Evolutionary conservation across 768 basidiomycete genomes (phyloP), one percentile per base, ranked within the genome.

Genomic region (Hygrophoropsis aurantiaca): DNA sequence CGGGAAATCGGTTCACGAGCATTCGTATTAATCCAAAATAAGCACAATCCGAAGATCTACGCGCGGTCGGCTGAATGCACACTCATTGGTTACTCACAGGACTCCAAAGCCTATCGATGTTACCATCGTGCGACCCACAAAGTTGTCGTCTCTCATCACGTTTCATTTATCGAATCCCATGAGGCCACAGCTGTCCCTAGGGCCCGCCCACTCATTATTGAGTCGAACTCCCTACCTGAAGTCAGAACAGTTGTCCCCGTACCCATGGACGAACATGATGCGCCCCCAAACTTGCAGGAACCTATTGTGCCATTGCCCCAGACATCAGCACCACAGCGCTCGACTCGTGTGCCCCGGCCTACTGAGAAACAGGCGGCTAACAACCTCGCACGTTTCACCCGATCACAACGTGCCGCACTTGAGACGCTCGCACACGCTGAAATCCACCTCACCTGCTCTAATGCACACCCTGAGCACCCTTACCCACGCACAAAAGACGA

Each of bases 31-130:
- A 51, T 58, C 20, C 44, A 41, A 13, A 44, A 52, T 19, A 24
- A 40, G 0, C 50, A 60, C 32, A 57, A 58, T 25, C 55, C 55
- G 1, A 65, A 65, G 27, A 42, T 60, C 3, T 34, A 50, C 19
- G 45, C 36, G 1, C 41, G 54, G 1, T 57, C 60, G 0, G 13
- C 52, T 4, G 57, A 58, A 34, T 57, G 57, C 20, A 44, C 59
- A 2, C 51, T 65, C 3, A 52, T 64, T 16, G 59, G 64, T 9
- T 66, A 62, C 33, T 36, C 30, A 5, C 18, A 44, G 7, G 32
- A 56, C 18, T 59, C 64, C 1, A 61, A 63, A 39, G 49, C 54
- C 4, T 65, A 62, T 37, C 46, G 58, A 0, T 61, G 55, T 20
- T 60, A 52, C 35, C 50, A 66, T 25, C 24, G 27, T n/a, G n/a